Conservation (phyloP, 208 protist species). For the Leishmania guyanensis region DNA sequence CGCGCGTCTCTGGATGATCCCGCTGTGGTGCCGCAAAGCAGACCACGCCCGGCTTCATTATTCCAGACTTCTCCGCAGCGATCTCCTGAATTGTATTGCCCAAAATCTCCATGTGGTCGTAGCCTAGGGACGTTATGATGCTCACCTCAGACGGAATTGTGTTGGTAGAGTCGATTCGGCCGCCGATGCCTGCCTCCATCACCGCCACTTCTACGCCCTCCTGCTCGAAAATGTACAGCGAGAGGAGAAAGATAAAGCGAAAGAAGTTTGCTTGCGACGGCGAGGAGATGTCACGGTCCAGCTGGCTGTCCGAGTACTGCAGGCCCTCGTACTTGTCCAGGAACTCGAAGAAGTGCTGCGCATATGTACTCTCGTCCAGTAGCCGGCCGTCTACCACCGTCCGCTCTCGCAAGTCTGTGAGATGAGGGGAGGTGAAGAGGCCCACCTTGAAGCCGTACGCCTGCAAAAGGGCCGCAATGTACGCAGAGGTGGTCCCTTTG, state of each 20-base stretch:
- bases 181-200: slow-evolving; percentile 95
- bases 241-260: slow-evolving; percentile 87
- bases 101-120: slow-evolving; percentile 94
- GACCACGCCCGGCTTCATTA: slow-evolving; percentile 86
- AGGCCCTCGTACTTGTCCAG: slow-evolving; percentile 57
- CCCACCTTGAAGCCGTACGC: slow-evolving; percentile 86
- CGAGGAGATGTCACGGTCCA: slow-evolving; percentile 47
- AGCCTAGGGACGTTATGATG: slow-evolving; percentile 91
- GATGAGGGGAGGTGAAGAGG: slow-evolving; percentile 92
- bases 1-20: slow-evolving; percentile 65
- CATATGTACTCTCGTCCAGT: slow-evolving; percentile 68
- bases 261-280: slow-evolving; percentile 72
- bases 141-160: slow-evolving; percentile 82
- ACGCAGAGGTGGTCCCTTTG: slow-evolving; percentile 88
- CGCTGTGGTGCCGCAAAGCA: slow-evolving; percentile 76
- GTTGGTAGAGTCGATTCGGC: slow-evolving; percentile 93
- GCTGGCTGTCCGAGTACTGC: slow-evolving; percentile 54
- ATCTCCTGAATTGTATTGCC: slow-evolving; percentile 94
- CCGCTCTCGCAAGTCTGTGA: slow-evolving; percentile 86
- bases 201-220: slow-evolving; percentile 91
- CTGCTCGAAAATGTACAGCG: slow-evolving; percentile 72
- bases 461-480: slow-evolving; percentile 80
- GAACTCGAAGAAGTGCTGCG: slow-evolving; percentile 80
- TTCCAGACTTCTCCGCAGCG: slow-evolving; percentile 93
- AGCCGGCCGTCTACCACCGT: slow-evolving; percentile 78